Evolutionary conservation across 2,329 filamentous ascomycete genomes (phyloP).

Genomic region (Paecilomyces formosus): DNA sequence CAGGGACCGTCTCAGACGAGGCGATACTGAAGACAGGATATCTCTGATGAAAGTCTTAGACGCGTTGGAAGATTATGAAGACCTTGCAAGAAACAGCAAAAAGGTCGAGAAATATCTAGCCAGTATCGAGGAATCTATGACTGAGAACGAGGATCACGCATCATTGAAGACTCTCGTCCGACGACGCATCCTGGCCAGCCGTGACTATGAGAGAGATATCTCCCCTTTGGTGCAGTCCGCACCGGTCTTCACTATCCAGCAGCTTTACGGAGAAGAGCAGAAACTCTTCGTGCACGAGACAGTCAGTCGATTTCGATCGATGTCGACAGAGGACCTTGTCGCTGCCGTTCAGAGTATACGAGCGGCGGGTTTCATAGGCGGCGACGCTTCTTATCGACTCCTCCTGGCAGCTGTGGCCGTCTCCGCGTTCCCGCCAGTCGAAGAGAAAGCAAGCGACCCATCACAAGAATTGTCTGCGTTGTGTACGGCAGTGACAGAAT

Average conservation of each 20-base stretch:
- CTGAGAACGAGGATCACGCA: slow-evolving; percentile 25
- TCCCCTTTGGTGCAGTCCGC: slow-evolving; percentile 24
- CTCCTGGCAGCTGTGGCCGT: slow-evolving; percentile 30
- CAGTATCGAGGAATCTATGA: slow-evolving; percentile 26
- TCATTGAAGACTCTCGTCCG: slow-evolving; percentile 22
- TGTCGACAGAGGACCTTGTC: slow-evolving; percentile 23
- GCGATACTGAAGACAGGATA: slow-evolving; percentile 20
- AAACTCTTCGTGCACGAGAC: slow-evolving; percentile 28
- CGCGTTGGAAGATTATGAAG: slow-evolving; percentile 33
- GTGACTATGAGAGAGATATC: slow-evolving; percentile 18
- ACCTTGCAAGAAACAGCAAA: slow-evolving; percentile 23
- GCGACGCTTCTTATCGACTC: slow-evolving; percentile 23
- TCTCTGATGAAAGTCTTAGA: slow-evolving; percentile 30
- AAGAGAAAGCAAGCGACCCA: slow-evolving; percentile 29
- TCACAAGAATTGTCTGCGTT: slow-evolving; percentile 29
- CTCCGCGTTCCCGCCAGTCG: slow-evolving; percentile 22
- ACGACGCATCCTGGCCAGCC: slow-evolving; percentile 25
- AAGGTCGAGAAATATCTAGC: slow-evolving; percentile 27
- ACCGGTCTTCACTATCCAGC: slow-evolving; percentile 26
- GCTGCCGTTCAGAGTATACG: slow-evolving; percentile 24
- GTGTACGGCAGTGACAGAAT: slow-evolving; percentile 25
- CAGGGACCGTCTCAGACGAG: slow-evolving; percentile 26
- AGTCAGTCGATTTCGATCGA: slow-evolving; percentile 24
- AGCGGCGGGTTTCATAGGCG: slow-evolving; percentile 19
- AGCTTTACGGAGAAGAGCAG: slow-evolving; percentile 31